Evolutionary conservation across 345 rosid genomes (phyloP), one percentile per base, ranked within the genome.

Genomic region (Citrus medica): DNA sequence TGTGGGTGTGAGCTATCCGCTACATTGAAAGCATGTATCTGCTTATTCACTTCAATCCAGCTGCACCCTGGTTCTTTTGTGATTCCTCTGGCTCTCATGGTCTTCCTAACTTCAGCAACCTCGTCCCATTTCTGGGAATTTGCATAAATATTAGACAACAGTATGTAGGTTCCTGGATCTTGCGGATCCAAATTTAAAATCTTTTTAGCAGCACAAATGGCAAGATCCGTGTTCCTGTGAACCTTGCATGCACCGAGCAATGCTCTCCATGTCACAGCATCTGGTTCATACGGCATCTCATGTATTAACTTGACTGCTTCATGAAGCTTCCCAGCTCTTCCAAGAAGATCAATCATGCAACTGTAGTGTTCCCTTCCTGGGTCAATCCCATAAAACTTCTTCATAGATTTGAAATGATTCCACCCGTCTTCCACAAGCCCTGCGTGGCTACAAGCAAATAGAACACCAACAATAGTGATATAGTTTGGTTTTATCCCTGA

Each of bases 371-470:
- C 92, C 37, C 85, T 90, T 75, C 84, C 89, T 0, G 95, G 97
- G 42, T 88, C 83, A 66, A 91, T 81, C 53, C 92, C 93, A 69
- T 79, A 88, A 76, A 87, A 84, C 69, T 80, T 82, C 75, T 87
- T 92, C 95, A 89, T 89, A 3, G 91, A 91, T 70, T 72, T 83
- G 81, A 92, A 86, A 71, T 89, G 82, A 82, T 71, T 58, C 93
- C 87, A 84, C 59, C 95, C 93, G 72, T 89, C 89, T 71, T 89
- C 83, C 28, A 91, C 64, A 4, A 92, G 85, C 58, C 97, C 92
- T 0, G 94, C 92, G 78, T 92, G 93, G 82, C 93, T 91, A 74
- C 97, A 92, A 21, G 97, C 93, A 79, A 92, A 92, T 56, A 92
- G 85, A 74, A 91, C 90, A 4, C 91, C 91, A 2, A 91, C 84